Percentiles rank a stretch among this genome's conserved stretches.
These are phyloP conservation scores for Lonicera japonica DNA, from an alignment of 129 eudicot species.

Conservation along the genomic window DNA sequence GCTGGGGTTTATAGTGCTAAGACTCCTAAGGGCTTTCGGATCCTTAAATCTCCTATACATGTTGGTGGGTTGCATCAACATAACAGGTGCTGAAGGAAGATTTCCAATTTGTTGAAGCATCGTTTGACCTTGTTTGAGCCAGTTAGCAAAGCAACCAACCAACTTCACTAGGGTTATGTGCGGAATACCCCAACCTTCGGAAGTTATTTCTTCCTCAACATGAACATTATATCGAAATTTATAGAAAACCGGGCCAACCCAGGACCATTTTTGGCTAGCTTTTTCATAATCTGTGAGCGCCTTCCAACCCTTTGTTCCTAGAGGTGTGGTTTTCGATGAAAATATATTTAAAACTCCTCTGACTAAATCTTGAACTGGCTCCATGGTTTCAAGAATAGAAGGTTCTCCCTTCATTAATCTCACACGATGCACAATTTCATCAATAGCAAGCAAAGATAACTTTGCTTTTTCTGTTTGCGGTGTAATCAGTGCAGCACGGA, in stretches of 20 bases:
- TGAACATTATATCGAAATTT: not conserved
- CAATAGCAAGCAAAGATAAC: slow-evolving; percentile 2
- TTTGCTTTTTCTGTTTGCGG: not conserved
- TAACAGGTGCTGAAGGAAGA: slow-evolving; percentile 18
- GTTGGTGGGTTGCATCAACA: not conserved
- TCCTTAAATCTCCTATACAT: slow-evolving; percentile 8
- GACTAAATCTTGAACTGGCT: slow-evolving; percentile 15
- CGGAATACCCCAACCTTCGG: slow-evolving; percentile 16
- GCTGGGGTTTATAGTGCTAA: slow-evolving; percentile 8
- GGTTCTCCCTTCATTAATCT: slow-evolving; percentile 7
- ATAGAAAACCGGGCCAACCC: slow-evolving; percentile 13
- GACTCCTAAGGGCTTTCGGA: not conserved
- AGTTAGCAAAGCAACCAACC: slow-evolving; percentile 7
- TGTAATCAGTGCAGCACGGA: slow-evolving; percentile 14
- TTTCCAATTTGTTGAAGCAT: slow-evolving; percentile 9
- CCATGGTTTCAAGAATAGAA: not conserved
- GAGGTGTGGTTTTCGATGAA: slow-evolving; percentile 5
- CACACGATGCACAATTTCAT: slow-evolving; percentile 16
- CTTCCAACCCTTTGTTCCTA: slow-evolving; percentile 4
- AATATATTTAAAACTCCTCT: slow-evolving; percentile 10
- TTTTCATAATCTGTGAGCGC: slow-evolving; percentile 1
- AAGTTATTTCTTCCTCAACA: not conserved
- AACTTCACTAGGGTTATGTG: not conserved
- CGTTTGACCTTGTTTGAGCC: slow-evolving; percentile 6
- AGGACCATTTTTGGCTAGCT: slow-evolving; percentile 12